Base-by-base conservation (phyloP, 2,329 filamentous ascomycete genomes). In the Diaporthe vexans region DNA sequence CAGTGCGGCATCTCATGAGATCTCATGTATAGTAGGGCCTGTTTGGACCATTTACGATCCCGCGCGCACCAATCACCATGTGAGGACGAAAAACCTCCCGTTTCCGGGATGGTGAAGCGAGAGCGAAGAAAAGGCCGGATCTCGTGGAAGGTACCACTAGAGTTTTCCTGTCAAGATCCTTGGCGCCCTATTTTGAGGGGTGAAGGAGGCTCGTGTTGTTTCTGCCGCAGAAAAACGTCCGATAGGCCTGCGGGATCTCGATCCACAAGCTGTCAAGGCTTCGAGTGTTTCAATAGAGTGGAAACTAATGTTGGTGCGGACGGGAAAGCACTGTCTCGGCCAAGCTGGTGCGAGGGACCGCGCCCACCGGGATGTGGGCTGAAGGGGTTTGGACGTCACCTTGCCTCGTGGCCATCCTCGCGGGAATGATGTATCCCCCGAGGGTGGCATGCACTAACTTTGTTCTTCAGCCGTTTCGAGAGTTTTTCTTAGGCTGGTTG, bases 231-330 rank as follows among this genome's bases (percentile, higher is more conserved):
- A 21, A 26, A 54, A 68, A 40, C 63, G 63, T 68, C 63, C 48
- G 48, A 68, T 68, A 54, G 46, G 63, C 48, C 33, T 11, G 13
- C n/a, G 33, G 48, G n/a, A 68, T 54, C 63, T 68, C 63, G 63
- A 68, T 68, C 33, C 26, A 29, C 63, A 21, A 26, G 21, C 63
- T 54, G 48, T 68, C 63, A 68, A 68, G 63, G 19, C 33, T 54
- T 54, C 48, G 26, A 26, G 33, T 68, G 63, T 68, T 68, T 68
- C 63, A 68, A 68, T 68, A 68, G 63, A 54, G 48, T 54, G 15
- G 33, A 29, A 54, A 21, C 63, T 68, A 68, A 68, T 26, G 33
- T 40, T 68, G 48, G 46, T 68, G 48, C 52, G 33, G 33, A 40
- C 46, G 63, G 63, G 46, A 68, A 26, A 24, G 33, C 46, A 68